Evolutionary conservation across 2,329 filamentous ascomycete species (phyloP).

Genomic region (Pezicula neosporulosa): DNA sequence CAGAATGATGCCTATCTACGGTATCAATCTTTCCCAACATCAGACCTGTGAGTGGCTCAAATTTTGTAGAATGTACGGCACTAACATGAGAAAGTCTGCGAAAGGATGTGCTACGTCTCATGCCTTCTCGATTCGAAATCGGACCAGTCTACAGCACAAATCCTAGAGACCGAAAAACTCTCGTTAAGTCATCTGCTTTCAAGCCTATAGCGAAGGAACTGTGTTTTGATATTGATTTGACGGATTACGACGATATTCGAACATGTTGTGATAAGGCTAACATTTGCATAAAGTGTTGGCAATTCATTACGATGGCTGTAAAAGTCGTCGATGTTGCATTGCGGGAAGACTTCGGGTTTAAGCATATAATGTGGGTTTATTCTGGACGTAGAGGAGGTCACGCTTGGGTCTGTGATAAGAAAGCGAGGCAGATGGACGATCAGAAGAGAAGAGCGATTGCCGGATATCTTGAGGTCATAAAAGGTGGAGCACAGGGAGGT

Average conservation of each 20-base stretch:
- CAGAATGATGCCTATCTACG: constrained; percentile 88
- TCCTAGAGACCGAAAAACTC: constrained; percentile 85
- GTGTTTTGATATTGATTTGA: constrained; percentile 99
- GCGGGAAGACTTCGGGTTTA: constrained; percentile 92
- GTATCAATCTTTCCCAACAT: constrained; percentile 76
- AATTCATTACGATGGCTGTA: constrained; percentile 97
- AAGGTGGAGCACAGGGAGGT: constrained; percentile 78
- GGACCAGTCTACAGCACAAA: constrained; percentile 96
- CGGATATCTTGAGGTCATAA: constrained; percentile 86
- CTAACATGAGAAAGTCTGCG: constrained; percentile 57
- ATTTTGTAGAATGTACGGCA: not conserved
- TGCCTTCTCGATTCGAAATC: constrained; percentile 95
- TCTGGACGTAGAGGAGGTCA: constrained; percentile 94
- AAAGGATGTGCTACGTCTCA: constrained; percentile 84
- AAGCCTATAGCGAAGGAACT: constrained; percentile 87
- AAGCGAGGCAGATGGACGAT: constrained; percentile 81
- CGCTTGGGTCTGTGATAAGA: constrained; percentile 95
- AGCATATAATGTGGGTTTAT: constrained; percentile 98
- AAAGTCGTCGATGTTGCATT: constrained; percentile 86
- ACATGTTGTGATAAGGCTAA: constrained; percentile 93
- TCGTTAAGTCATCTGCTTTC: constrained; percentile 79
- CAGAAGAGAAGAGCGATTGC: constrained; percentile 80
- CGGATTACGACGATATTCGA: constrained; percentile 94
- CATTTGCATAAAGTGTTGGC: constrained; percentile 93
- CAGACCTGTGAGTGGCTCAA: constrained; percentile 49